Evolutionary conservation across 768 basidiomycete species (phyloP), one percentile per base, ranked within the genome.

Genomic region (Panellus pusillus): DNA sequence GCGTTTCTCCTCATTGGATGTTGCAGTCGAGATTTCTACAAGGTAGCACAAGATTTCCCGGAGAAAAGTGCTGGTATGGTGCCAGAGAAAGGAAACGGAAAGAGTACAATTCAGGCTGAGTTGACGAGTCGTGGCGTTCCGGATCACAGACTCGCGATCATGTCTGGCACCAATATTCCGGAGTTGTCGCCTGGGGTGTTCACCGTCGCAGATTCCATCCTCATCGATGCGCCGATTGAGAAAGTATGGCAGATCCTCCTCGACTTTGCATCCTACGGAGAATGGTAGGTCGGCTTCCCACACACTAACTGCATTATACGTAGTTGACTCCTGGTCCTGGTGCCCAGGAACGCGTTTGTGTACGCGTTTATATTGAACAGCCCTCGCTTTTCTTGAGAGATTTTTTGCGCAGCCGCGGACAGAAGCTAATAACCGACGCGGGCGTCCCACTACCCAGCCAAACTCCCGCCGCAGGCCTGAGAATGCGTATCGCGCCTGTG

Each of bases 151-250:
- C n/a, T n/a, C n/a, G n/a, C n/a, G n/a, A n/a, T n/a, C n/a, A 51
- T 51, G 50, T 37, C 50, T 28, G 35, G 11, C 35, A n/a, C 47
- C 20, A 47, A 42, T 6, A 15, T 78, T 1, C 81, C 82, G 0
- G 74, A 80, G 1, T 57, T 71, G 3, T 24, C 45, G 6, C 24
- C 56, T n/a, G 77, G 76, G 3, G 80, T 86, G 2, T 79, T 88
- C 60, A 63, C 70, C 2, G 69, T 76, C 5, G 70, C 71, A 1
- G 74, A 75, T 8, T 80, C 79, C 0, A 70, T 72, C 3, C 58
- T 74, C 4, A 88, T 89, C 45, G 78, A 87, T 61, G 86, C 88
- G 1, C 80, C 84, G 0, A 65, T 70, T 19, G 77, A 86, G 9
- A 72, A 74, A 58, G 84, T 87, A 1, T 90, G 87, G 87, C 63